Conservation (phyloP, 2,329 filamentous ascomycete species). For the Pleoardoris graminearum region DNA sequence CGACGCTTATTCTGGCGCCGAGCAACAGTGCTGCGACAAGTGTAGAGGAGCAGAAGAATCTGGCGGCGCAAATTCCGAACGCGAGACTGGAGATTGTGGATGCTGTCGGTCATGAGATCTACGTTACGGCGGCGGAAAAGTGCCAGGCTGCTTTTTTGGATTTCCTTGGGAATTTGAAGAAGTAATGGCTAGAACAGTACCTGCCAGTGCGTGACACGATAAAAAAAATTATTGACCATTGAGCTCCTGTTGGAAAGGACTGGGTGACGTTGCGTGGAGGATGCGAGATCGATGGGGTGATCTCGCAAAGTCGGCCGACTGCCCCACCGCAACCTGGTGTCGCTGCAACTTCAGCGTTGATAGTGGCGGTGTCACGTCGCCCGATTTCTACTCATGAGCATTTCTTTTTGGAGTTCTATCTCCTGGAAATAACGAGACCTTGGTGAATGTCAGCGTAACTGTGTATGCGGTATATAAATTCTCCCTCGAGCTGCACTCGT, state of each 20-base stretch:
- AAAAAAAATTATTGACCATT: no score
- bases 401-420: not conserved
- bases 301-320: not conserved
- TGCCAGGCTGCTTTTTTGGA: slow-evolving; percentile 40
- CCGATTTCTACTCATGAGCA: not conserved
- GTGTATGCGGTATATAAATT: not conserved
- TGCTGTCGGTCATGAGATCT: slow-evolving; percentile 43
- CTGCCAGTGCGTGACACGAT: not conserved
- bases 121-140: slow-evolving; percentile 31
- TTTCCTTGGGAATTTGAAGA: slow-evolving; percentile 31
- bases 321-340: not conserved
- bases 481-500: no score
- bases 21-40: slow-evolving; percentile 37
- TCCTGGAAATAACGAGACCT: not conserved
- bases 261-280: not conserved
- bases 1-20: slow-evolving; percentile 41
- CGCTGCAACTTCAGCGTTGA: not conserved
- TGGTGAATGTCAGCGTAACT: not conserved
- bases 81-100: slow-evolving; percentile 31
- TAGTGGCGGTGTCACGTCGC: not conserved
- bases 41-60: slow-evolving; percentile 31
- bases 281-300: not conserved
- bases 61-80: slow-evolving; percentile 21
- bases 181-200: not conserved
- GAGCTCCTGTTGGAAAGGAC: not conserved